Percentiles rank a stretch among this genome's conserved stretches.
phyloP scores from a whole-genome alignment of 1,284 basidiomycete species.

The Fistulina hepatica region DNA sequence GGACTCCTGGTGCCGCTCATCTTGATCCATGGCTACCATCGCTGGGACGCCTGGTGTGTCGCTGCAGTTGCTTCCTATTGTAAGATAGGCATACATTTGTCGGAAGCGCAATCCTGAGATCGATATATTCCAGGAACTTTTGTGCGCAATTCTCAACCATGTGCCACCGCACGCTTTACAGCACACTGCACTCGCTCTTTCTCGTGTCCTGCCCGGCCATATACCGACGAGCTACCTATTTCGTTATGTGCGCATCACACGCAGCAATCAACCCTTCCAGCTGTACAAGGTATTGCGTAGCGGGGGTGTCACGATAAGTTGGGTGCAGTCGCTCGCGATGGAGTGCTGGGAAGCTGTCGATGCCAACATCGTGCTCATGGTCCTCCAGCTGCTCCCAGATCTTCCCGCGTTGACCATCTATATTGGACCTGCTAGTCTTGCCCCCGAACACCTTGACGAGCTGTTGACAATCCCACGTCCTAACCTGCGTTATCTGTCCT shows the following conservation, averaged over 20 bases:
- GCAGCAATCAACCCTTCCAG: slow-evolving; percentile 32
- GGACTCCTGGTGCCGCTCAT: too few species aligned
- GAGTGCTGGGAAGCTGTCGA: slow-evolving; percentile 47
- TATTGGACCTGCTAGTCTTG: slow-evolving; percentile 51
- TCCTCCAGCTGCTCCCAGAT: slow-evolving; percentile 39
- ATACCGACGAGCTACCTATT: slow-evolving; percentile 44
- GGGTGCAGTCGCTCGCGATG: slow-evolving; percentile 38
- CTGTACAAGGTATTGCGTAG: slow-evolving; percentile 40
- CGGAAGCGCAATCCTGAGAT: too few species aligned
- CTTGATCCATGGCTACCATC: too few species aligned
- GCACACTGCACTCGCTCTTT: slow-evolving; percentile 38
- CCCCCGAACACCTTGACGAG: slow-evolving; percentile 55
- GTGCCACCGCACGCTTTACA: slow-evolving; percentile 31
- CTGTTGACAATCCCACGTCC: slow-evolving; percentile 34
- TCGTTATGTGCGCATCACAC: slow-evolving; percentile 33
- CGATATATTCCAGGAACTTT: too few species aligned
- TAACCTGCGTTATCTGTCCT: slow-evolving; percentile 32
- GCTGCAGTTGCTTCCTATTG: too few species aligned
- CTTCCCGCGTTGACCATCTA: slow-evolving; percentile 38
- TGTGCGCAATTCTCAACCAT: slow-evolving; percentile 37
- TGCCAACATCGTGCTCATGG: slow-evolving; percentile 49
- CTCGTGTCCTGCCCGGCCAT: slow-evolving; percentile 41
- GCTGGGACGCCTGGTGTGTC: too few species aligned
- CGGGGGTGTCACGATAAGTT: slow-evolving; percentile 17
- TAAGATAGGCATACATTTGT: too few species aligned